Percentiles rank a stretch among this genome's conserved stretches.
phyloP scores from a whole-genome alignment of 257 asterid genomes.

The Knoxia roxburghii region DNA sequence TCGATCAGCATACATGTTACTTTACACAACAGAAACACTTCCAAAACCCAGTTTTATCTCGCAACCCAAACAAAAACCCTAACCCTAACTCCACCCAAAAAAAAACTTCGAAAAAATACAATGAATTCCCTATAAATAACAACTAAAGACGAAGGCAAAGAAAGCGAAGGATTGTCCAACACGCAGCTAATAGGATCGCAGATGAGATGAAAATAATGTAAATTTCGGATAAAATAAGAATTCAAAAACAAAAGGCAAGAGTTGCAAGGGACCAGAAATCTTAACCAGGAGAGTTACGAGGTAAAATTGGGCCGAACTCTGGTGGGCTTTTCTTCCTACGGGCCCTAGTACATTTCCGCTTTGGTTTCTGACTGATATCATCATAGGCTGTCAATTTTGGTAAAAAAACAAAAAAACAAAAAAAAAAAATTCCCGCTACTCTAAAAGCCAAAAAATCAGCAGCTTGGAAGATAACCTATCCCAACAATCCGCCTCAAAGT shows the following conservation, averaged over 20 bases:
- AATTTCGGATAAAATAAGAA: not conserved
- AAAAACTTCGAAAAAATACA: not conserved
- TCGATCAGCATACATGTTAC: conserved; percentile 79
- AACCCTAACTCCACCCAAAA: conserved; percentile 30
- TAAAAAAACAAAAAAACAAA: too few relatives aligned
- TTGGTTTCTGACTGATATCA: too few relatives aligned
- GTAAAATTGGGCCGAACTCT: not conserved
- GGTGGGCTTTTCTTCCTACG: conserved; percentile 5
- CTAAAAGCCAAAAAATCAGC: too few relatives aligned
- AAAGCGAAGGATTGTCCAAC: not conserved
- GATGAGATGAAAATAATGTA: not conserved
- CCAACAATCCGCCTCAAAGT: too few relatives aligned
- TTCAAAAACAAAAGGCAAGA: not conserved
- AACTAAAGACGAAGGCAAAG: not conserved
- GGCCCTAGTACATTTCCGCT: not conserved
- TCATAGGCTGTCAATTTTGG: too few relatives aligned
- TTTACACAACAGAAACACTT: conserved; percentile 6
- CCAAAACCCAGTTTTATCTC: conserved; percentile 11
- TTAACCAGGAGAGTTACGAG: not conserved
- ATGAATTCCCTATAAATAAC: not conserved
- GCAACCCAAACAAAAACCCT: conserved; percentile 17
- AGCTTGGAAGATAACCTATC: too few relatives aligned
- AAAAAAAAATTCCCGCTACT: too few relatives aligned
- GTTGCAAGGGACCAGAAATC: not conserved
- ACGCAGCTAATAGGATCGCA: not conserved